Conservation (phyloP, 1,139 yeast species). For the Zygosaccharomyces pseudobailii region DNA sequence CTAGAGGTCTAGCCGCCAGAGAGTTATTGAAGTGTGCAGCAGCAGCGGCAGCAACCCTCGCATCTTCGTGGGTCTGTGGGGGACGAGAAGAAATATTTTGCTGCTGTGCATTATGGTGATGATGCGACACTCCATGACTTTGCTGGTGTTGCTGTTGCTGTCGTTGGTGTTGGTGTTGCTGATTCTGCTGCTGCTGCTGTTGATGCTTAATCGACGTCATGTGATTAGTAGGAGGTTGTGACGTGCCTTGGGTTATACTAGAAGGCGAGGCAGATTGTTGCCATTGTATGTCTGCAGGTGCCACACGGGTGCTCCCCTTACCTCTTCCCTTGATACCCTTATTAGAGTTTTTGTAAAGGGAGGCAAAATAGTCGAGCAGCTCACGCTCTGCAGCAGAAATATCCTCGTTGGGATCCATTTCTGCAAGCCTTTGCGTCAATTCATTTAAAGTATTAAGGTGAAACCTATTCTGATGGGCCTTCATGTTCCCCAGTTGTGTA, state of each 20-base stretch:
- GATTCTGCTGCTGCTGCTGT: constrained; percentile 5
- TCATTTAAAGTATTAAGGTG: constrained; percentile 66
- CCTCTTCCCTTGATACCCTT: constrained; percentile 92
- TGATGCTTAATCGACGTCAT: constrained; percentile 4
- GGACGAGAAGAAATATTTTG: constrained; percentile 2
- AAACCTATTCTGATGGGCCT: constrained; percentile 88
- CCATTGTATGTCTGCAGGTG: constrained; percentile 14
- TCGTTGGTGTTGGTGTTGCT: constrained; percentile 1
- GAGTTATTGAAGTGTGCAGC: constrained; percentile 6
- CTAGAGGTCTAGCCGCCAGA: constrained; percentile 7
- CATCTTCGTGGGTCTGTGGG: constrained; percentile 1
- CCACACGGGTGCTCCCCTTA: constrained; percentile 39
- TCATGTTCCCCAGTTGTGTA: constrained; percentile 87
- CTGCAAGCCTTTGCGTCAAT: constrained; percentile 60
- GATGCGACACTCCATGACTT: constrained; percentile 2
- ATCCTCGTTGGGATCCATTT: constrained; percentile 41
- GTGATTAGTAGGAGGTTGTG: neutral
- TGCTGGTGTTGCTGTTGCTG: constrained; percentile 2
- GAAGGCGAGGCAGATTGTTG: constrained; percentile 2
- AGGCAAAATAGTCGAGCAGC: constrained; percentile 69
- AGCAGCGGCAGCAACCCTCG: constrained; percentile 1
- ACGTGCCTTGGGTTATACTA: neutral
- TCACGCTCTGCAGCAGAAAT: constrained; percentile 65
- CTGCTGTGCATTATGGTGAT: constrained; percentile 4
- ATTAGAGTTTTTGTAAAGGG: constrained; percentile 78